Base-by-base conservation (phyloP, 148 eudicot genomes). In the Vaccinium darrowii region DNA sequence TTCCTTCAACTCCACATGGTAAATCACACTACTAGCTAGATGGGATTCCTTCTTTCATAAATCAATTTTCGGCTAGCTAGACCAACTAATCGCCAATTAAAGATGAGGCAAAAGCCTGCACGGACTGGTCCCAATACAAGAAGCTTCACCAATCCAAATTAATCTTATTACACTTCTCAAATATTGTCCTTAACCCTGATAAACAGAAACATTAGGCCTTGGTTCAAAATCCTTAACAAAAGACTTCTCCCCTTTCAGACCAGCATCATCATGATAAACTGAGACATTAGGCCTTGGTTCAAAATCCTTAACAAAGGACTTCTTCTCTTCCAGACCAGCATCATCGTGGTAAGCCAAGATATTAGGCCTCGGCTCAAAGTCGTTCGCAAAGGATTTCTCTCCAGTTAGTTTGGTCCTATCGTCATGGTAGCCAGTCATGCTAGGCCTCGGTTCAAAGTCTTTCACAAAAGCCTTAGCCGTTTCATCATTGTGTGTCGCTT, bases 361-460 rank as follows among this genome's bases (percentile, higher is more conserved):
- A 56, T 50, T 88, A 27, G 90, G 88, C 80, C 84, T 81, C 27
- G 88, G 86, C 51, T 88, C 86, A 63, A 86, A 83, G 47, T 84
- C 86, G 1, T 81, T 27, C 0, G 7, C 77, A 65, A 53, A 82
- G 10, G 77, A 57, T 19, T 78, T 85, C 2, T 63, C 58, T 9
- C 39, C 56, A 49, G 21, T 19, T 1, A 84, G 78, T 6, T 23
- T 43, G 30, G 13, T 21, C 0, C 49, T 73, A 54, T 54, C 0
- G 23, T 21, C 25, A 8, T 62, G 23, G 72, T 65, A 54, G 58
- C 58, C 58, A 14, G 0, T 54, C 18, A 4, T 18, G 5, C 58
- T n/a, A 7, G 33, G 72, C 72, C 72, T n/a, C 1, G 36, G 72
- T 23, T 65, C 72, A 65, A 65, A 65, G 21, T n/a, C 72, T 10